Conservation (phyloP, 768 basidiomycete genomes). For the Lepiota venenata region DNA sequence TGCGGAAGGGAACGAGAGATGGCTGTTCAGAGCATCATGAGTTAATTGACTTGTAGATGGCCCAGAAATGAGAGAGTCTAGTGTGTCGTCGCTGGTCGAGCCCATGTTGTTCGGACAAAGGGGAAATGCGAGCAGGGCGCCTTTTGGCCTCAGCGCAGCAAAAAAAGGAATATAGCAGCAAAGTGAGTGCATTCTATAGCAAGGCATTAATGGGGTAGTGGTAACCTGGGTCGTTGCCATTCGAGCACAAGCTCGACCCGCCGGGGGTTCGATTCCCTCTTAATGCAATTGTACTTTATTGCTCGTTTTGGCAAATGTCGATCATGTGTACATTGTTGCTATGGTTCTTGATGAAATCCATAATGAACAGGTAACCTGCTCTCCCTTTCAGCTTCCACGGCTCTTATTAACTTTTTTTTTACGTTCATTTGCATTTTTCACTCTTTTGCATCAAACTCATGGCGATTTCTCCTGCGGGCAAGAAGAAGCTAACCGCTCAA, state of each 20-base stretch:
- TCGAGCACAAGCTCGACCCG: conserved; percentile 51
- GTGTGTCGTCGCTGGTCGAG: conserved; percentile 8
- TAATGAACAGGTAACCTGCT: background rate
- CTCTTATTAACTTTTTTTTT: background rate
- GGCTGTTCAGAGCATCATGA: background rate
- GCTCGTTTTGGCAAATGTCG: background rate
- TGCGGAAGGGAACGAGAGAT: conserved; percentile 8
- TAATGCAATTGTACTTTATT: conserved; percentile 48
- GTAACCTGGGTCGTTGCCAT: conserved; percentile 20
- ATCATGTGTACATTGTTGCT: background rate
- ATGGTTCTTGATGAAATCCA: background rate
- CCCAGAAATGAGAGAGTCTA: conserved; percentile 6
- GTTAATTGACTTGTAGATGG: background rate
- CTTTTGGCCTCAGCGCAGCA: background rate
- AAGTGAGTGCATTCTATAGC: background rate
- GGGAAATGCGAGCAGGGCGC: too few species aligned
- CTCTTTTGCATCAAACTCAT: conserved; percentile 1
- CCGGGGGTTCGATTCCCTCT: conserved; percentile 88
- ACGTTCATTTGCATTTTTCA: conserved; percentile 8
- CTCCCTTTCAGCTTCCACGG: background rate
- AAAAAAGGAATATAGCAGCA: too few species aligned
- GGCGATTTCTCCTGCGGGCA: conserved; percentile 23
- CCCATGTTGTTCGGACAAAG: background rate
- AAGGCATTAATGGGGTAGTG: conserved; percentile 18
- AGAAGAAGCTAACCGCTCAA: conserved; percentile 25